Evolutionary conservation across 371 early-diverging fungal genomes (phyloP), one percentile per base, ranked within the genome.

Genomic region (Coemansia sp.): DNA sequence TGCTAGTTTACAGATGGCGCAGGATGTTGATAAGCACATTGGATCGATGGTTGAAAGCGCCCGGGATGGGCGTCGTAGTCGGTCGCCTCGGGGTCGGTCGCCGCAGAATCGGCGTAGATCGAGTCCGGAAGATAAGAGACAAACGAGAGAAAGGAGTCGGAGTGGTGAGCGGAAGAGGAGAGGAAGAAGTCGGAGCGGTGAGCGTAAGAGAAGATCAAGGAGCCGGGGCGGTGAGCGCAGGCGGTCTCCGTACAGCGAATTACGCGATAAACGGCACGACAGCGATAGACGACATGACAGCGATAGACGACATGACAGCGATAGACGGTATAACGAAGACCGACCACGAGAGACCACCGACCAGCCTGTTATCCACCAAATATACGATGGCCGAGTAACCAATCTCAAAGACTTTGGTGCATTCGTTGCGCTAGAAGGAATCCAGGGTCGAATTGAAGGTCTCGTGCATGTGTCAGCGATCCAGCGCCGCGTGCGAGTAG

Each of bases 351-450:
- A 23, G 18, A 11, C 44, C 26, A 94, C 94, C 68, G 91, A 90
- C 14, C 83, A 84, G 6, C 96, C 98, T 1, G 72, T 94, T 0
- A 81, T 94, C 14, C 91, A 94, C 84, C 94, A 96, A 69, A 94
- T 97, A 30, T 97, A 96, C 74, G 72, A 83, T 26, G 98, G 96
- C 14, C 83, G 78, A 30, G 87, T 96, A 12, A 84, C 88, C 20
- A 90, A 87, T 62, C 84, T 93, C 40, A 89, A 89, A 56, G 95
- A 95, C 48, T 96, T 95, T 85, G 97, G 97, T 37, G 95, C 91
- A 0, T 96, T 96, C 83, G 94, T 96, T 1, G 64, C 84, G 21
- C 79, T 97, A 48, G 90, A 95, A 28, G 95, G 95, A 3, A 81
- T 95, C 8, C 82, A 83, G 20, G 80, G 68, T 0, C 74, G 81